Percentiles rank a stretch among this genome's conserved stretches.
Conservation (phyloP, 345 rosid genomes). For the Brassica rapa region DNA sequence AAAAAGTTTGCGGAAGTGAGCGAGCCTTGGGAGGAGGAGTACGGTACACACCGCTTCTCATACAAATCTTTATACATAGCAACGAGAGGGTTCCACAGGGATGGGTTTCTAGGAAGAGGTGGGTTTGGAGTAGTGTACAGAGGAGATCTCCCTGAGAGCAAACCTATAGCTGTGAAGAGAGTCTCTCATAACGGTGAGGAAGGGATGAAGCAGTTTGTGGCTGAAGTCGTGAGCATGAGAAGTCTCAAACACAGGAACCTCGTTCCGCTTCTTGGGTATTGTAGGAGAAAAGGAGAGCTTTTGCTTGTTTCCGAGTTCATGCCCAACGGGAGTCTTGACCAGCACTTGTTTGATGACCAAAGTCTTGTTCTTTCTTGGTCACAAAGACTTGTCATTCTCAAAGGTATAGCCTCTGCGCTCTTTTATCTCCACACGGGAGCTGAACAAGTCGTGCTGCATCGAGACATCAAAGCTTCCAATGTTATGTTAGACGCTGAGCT, state of each 20-base stretch:
- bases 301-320: constrained; percentile 52
- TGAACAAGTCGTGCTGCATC: constrained; percentile 57
- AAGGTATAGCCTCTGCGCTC: constrained; percentile 53
- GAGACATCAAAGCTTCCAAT: constrained; percentile 56
- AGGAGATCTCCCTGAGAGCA: constrained; percentile 41
- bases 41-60: constrained; percentile 43
- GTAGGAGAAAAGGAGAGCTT: constrained; percentile 48
- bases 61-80: constrained; percentile 48
- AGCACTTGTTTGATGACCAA: constrained; percentile 37
- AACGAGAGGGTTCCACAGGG: constrained; percentile 47
- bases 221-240: constrained; percentile 55
- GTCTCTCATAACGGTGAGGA: constrained; percentile 43
- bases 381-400: constrained; percentile 47
- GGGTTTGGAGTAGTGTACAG: constrained; percentile 56
- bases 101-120: constrained; percentile 48
- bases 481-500: constrained; percentile 51
- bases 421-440: constrained; percentile 58
- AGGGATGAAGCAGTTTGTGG: constrained; percentile 54
- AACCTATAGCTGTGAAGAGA: constrained; percentile 53
- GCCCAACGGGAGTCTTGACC: constrained; percentile 56
- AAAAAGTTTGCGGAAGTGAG: constrained; percentile 45
- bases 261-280: constrained; percentile 56
- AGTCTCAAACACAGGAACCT: constrained; percentile 51
- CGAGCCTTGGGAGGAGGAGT: constrained; percentile 55
- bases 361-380: constrained; percentile 44